Evolutionary conservation across 2,329 filamentous ascomycete species (phyloP).

Genomic region (Torrubiellomyces zombiae): DNA sequence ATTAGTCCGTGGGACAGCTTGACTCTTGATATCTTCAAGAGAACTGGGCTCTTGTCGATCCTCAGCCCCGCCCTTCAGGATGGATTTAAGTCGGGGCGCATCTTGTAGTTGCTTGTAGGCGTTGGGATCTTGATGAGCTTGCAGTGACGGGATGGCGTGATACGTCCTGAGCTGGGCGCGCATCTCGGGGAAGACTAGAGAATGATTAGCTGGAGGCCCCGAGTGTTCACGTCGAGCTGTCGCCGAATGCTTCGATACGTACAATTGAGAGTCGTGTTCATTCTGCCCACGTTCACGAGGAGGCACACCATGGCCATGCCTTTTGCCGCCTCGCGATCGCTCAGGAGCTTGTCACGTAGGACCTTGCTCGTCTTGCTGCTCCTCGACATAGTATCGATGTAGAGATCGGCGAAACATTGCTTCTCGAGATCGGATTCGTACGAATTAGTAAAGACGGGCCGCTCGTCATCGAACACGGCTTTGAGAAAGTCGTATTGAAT

Average conservation of each 20-base stretch:
- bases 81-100: slow-evolving; percentile 87
- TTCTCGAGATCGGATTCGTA: slow-evolving; percentile 52
- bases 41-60: slow-evolving; percentile 71
- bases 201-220: neutral
- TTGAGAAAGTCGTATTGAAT: slow-evolving; percentile 80
- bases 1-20: slow-evolving; percentile 59
- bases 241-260: slow-evolving; percentile 16
- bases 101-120: slow-evolving; percentile 98
- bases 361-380: slow-evolving; percentile 99
- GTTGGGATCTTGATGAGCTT: slow-evolving; percentile 85
- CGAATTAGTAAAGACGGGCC: slow-evolving; percentile 73
- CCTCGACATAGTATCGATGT: slow-evolving; percentile 95
- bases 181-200: slow-evolving; percentile 93
- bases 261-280: slow-evolving; percentile 99
- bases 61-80: slow-evolving; percentile 89
- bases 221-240: slow-evolving; percentile 6
- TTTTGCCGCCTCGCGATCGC: slow-evolving; percentile 78
- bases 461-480: slow-evolving; percentile 60
- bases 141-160: slow-evolving; percentile 90
- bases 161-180: slow-evolving; percentile 93
- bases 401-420: slow-evolving; percentile 82
- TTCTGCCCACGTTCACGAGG: slow-evolving; percentile 88
- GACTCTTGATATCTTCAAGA: slow-evolving; percentile 62
- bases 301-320: slow-evolving; percentile 99
- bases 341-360: slow-evolving; percentile 86